Evolutionary conservation across 345 rosid species (phyloP), one percentile per base, ranked within the genome.

Genomic region (Euclidium syriacum): DNA sequence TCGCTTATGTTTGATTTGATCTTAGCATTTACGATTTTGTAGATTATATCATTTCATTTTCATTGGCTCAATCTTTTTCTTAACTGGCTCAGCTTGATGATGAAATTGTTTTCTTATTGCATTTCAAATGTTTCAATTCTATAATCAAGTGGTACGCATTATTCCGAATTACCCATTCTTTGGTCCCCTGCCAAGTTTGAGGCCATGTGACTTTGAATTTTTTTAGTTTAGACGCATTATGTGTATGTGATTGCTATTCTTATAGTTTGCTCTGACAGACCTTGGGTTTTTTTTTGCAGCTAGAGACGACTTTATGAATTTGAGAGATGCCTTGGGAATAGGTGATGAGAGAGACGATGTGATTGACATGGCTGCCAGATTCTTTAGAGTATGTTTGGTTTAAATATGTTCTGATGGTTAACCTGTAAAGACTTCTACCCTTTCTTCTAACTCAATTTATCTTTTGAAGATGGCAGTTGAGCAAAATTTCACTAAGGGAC

Each of bases 401-500:
- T 4, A 52, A 33, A 34, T 51, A 34, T 49, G 35, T 40, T 52
- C 15, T 58, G 17, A 18, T 39, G 35, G 15, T 48, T 36, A 14
- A 20, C 48, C 41, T 41, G 27, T 51, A 4, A 29, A 34, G 55
- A 20, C 63, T 40, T 46, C 33, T n/a, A 16, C 5, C 16, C 43
- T 34, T 5, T 29, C 46, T 26, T 16, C 53, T 57, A 25, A 48
- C 58, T 69, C 16, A 23, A 32, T 61, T 53, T 76, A 23, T 22
- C 50, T 39, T 71, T 38, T 73, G 70, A 67, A 90, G 97, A 63
- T 85, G 65, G 97, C 96, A 38, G 84, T 83, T 71, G 90, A 82
- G 23, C 75, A 79, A 44, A 83, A 80, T 74, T 90, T 90, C 63
- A 94, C 97, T 0, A 79, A 71, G 70, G 96, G 96, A 22, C 96